These are phyloP conservation scores for Phytophthora parvispora DNA, from an alignment of 352 stramenopile genomes.

Conservation along the genomic window DNA sequence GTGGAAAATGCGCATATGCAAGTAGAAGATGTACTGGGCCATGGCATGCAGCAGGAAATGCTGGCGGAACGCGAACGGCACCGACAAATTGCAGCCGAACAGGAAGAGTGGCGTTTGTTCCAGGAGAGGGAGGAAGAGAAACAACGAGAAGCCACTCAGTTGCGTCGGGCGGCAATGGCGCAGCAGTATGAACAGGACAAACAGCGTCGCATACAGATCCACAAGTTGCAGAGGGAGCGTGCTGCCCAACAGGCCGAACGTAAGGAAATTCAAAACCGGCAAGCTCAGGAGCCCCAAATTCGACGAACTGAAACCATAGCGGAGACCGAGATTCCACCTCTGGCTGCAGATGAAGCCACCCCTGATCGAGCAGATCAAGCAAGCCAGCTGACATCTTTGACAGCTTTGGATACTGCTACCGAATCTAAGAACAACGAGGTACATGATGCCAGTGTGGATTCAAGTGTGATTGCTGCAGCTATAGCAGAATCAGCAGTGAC, in stretches of 20 bases:
- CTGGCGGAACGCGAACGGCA: conserved; percentile 51
- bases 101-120: conserved; percentile 69
- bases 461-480: neutral
- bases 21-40: conserved; percentile 57
- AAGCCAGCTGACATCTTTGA: neutral
- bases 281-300: conserved; percentile 9
- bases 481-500: neutral
- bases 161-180: conserved; percentile 58
- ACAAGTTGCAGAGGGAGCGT: conserved; percentile 68
- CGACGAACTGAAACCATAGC: neutral
- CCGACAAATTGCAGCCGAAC: conserved; percentile 64
- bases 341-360: neutral
- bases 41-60: conserved; percentile 43
- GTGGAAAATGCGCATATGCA: conserved; percentile 56
- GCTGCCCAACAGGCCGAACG: conserved; percentile 38
- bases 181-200: conserved; percentile 79
- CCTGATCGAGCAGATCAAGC: neutral
- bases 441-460: neutral
- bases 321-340: neutral
- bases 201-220: conserved; percentile 70
- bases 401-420: neutral
- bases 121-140: conserved; percentile 61
- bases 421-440: neutral
- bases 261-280: conserved; percentile 3
- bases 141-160: conserved; percentile 56